A percentile compares a stretch with the other conserved stretches of the same genome.
phyloP scores from a whole-genome alignment of 1,284 basidiomycete species.

The Boletus smithii region DNA sequence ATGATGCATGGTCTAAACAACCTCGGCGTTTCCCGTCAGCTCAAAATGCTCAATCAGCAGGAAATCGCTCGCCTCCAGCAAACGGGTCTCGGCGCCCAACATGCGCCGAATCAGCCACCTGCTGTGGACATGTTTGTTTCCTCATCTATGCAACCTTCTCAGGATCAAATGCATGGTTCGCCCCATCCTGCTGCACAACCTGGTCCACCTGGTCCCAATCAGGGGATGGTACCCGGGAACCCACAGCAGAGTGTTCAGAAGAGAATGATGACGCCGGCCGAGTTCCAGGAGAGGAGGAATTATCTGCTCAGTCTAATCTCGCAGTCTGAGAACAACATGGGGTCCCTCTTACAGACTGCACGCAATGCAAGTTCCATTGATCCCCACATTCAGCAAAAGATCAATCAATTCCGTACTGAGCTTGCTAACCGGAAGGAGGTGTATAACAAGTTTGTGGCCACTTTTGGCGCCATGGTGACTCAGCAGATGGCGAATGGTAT shows the following conservation, averaged over 20 bases:
- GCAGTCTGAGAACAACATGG: conserved; percentile 21
- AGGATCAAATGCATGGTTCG: conserved; percentile 47
- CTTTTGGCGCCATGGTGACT: conserved; percentile 16
- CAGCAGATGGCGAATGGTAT: conserved; percentile 31
- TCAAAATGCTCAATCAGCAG: conserved; percentile 49
- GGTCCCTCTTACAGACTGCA: conserved; percentile 8
- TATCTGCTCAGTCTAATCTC: conserved; percentile 17
- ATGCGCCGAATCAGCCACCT: conserved; percentile 35
- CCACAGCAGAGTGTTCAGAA: conserved; percentile 21
- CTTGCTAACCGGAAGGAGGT: conserved; percentile 37
- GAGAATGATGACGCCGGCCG: conserved; percentile 18
- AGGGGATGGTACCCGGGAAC: conserved; percentile 25
- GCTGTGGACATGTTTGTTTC: conserved; percentile 43
- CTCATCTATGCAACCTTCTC: conserved; percentile 37
- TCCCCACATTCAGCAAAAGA: conserved; percentile 28
- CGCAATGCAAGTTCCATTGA: conserved; percentile 29
- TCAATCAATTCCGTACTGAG: conserved; percentile 33
- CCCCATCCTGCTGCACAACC: conserved; percentile 39
- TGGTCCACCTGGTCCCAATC: conserved; percentile 19
- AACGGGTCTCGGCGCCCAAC: conserved; percentile 27
- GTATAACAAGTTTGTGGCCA: conserved; percentile 32
- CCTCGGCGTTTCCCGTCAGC: conserved; percentile 38
- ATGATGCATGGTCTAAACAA: conserved; percentile 40
- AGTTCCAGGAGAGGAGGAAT: conserved; percentile 27
- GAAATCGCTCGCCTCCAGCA: conserved; percentile 38